Evolutionary conservation across 331 rosid genomes (phyloP).

Genomic region (Malus hybrid): DNA sequence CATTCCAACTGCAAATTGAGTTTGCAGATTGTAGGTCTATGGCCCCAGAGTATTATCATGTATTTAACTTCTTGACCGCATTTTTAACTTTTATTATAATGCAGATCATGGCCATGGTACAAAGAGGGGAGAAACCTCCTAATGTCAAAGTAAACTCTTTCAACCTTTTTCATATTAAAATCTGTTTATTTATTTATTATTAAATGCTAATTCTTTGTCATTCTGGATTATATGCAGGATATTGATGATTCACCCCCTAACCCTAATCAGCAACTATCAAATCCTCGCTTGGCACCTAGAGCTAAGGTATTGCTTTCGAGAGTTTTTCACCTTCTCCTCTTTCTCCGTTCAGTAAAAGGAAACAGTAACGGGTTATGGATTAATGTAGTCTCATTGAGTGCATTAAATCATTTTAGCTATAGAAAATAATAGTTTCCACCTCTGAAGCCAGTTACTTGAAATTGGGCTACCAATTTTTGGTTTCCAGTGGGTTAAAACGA

Average conservation of each 20-base stretch:
- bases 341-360: background rate
- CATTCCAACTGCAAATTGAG: background rate
- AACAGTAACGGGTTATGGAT: background rate
- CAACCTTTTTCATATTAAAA: background rate
- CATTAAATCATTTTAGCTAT: background rate
- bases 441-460: background rate
- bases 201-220: slow-evolving; percentile 6
- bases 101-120: slow-evolving; percentile 93
- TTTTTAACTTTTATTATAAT: slow-evolving; percentile 9
- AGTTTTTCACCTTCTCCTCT: slow-evolving; percentile 3
- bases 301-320: slow-evolving; percentile 49
- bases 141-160: slow-evolving; percentile 59
- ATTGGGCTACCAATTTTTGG: background rate
- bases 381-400: background rate
- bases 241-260: slow-evolving; percentile 71
- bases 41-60: background rate
- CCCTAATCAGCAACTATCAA: slow-evolving; percentile 73
- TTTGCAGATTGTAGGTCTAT: background rate
- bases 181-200: background rate
- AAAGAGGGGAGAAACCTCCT: slow-evolving; percentile 90
- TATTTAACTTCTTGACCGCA: slow-evolving; percentile 3
- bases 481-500: background rate
- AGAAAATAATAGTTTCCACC: background rate
- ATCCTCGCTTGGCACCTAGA: slow-evolving; percentile 68
- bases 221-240: slow-evolving; percentile 47